Percentiles rank a stretch among this genome's conserved stretches.
These are phyloP conservation scores for Firmiana major DNA, from an alignment of 345 rosid genomes.

Conservation along the genomic window DNA sequence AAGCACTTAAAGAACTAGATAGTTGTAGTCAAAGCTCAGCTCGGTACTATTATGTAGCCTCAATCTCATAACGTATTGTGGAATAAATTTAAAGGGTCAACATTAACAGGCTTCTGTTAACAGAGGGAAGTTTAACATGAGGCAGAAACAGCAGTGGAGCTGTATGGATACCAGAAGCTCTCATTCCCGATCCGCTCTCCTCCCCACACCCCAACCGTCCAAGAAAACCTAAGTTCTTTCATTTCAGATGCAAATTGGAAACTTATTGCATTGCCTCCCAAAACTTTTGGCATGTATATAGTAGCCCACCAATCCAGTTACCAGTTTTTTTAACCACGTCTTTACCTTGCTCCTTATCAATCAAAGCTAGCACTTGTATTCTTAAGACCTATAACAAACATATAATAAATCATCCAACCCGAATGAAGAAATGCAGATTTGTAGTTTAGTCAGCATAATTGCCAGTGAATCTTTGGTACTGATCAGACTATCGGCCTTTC, in stretches of 20 bases:
- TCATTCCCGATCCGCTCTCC: background rate
- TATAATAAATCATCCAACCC: background rate
- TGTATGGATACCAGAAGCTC: background rate
- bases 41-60: background rate
- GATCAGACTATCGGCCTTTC: background rate
- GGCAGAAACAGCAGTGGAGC: background rate
- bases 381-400: background rate
- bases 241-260: background rate
- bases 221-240: background rate
- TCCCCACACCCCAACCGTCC: background rate
- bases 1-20: background rate
- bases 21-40: background rate
- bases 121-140: background rate
- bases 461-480: background rate
- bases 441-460: background rate
- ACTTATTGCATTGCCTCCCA: background rate
- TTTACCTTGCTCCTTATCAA: background rate
- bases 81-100: background rate
- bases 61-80: background rate
- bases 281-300: background rate
- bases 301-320: background rate
- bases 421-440: too few relatives aligned
- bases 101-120: background rate
- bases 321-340: background rate
- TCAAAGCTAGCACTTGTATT: background rate